Evolutionary conservation across 1,284 basidiomycete species (phyloP), one percentile per base, ranked within the genome.

Genomic region (Neotropicomus parvogracilis): DNA sequence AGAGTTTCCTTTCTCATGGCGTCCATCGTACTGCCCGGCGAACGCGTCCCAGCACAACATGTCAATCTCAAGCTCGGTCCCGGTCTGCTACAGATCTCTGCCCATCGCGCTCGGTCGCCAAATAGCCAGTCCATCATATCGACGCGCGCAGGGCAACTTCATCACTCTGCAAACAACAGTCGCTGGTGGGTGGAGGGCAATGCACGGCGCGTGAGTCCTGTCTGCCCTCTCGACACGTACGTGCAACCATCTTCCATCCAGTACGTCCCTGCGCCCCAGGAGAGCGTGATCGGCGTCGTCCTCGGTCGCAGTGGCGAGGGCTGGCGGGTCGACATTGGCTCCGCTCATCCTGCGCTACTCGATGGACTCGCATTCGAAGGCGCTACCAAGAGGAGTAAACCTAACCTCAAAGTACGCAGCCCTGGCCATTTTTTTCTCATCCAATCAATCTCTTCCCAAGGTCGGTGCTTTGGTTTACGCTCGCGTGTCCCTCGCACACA

Each of bases 351-450:
- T 33, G 91, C 89, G 0, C 77, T 80, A 12, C 66, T 93, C 42
- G 90, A 92, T 54, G 85, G 78, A 1, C 75, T 93, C 13, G 89
- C 90, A 3, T 93, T 93, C 59, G 89, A 93, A 64, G 85, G 88
- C 2, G 91, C 88, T 4, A 88, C 86, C 17, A 92, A 90, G 71
- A 70, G 90, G 48, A 92, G 87, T 59, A 82, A 80, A 65, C 91
- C 90, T 32, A 88, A 88, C 65, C 73, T 93, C 42, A 92, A 90
- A 73, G 90, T 86, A 49, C 16, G 53, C 38, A 13, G 16, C 7
- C 13, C 36, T 10, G 40, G 21, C 38, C 20, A 36, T 39, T 21
- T 42, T 11, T 32, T 36, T 1, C 19, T 32, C 8, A n/a, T 26
- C 17, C 20, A 6, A 40, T 35, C 28, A 4, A 54, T 27, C 44